Conservation (phyloP, 2,329 filamentous ascomycete species). For the Diaporthe vexans region DNA sequence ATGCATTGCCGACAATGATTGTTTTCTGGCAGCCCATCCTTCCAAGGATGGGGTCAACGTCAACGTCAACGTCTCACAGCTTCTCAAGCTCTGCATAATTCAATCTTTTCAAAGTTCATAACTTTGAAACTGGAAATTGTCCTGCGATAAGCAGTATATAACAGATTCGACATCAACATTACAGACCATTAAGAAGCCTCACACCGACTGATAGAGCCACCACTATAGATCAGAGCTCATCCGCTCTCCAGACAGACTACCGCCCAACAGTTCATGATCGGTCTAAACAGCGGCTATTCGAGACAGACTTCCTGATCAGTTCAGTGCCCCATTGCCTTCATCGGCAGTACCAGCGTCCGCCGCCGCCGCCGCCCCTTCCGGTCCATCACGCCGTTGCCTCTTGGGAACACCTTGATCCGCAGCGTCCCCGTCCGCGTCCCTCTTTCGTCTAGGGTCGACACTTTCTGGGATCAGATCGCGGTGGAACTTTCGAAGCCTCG, state of each 20-base stretch:
- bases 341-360: no score
- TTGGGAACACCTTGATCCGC: background rate
- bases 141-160: background rate
- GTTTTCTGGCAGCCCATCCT: no score
- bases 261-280: background rate
- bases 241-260: background rate
- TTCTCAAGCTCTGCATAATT: background rate
- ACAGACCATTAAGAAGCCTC: background rate
- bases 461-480: constrained; percentile 21
- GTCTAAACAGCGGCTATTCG: background rate
- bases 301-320: no score
- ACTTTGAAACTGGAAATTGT: no score
- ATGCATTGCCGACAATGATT: no score
- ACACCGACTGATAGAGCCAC: background rate
- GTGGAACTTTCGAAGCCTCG: constrained; percentile 37
- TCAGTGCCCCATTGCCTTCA: no score
- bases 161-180: background rate
- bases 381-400: background rate
- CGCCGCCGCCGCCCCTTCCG: no score
- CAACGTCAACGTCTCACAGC: background rate
- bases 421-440: background rate
- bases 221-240: background rate
- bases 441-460: background rate
- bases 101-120: background rate
- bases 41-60: background rate